These are phyloP conservation scores for Cylindrotheca fusiformis DNA, from an alignment of 108 stramenopile species.

Conservation along the genomic window DNA sequence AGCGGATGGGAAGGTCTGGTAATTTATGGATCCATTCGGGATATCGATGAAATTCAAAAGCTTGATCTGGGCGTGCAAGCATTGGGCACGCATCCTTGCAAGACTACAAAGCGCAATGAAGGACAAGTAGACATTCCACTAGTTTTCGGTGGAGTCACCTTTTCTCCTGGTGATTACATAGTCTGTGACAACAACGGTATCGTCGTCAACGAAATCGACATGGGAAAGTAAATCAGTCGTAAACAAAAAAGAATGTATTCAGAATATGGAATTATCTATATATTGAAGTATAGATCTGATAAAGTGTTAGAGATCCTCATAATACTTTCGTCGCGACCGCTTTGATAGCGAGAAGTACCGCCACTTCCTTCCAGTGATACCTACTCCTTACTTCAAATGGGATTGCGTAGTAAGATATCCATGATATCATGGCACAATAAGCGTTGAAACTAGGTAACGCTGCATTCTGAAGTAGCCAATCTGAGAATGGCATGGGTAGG, in stretches of 20 bases:
- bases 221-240: conserved; percentile 1
- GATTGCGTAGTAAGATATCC: too few relatives aligned
- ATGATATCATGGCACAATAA: too few relatives aligned
- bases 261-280: too few relatives aligned
- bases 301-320: too few relatives aligned
- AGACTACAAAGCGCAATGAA: conserved; percentile 45
- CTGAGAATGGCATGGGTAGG: conserved; percentile 59
- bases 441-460: too few relatives aligned
- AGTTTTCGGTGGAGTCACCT: conserved; percentile 23
- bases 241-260: too few relatives aligned
- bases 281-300: too few relatives aligned
- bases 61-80: conserved; percentile 67
- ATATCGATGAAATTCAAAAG: conserved; percentile 58
- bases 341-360: too few relatives aligned
- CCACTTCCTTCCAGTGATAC: too few relatives aligned
- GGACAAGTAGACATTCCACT: conserved; percentile 28
- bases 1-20: conserved; percentile 65
- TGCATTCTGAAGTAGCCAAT: too few relatives aligned
- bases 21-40: conserved; percentile 72
- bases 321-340: too few relatives aligned
- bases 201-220: conserved; percentile 17
- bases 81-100: conserved; percentile 61
- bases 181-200: conserved; percentile 38
- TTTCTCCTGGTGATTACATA: conserved; percentile 24
- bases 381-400: too few relatives aligned